phyloP scores from a whole-genome alignment of 768 basidiomycete genomes.

The Suillus cothurnatus region DNA sequence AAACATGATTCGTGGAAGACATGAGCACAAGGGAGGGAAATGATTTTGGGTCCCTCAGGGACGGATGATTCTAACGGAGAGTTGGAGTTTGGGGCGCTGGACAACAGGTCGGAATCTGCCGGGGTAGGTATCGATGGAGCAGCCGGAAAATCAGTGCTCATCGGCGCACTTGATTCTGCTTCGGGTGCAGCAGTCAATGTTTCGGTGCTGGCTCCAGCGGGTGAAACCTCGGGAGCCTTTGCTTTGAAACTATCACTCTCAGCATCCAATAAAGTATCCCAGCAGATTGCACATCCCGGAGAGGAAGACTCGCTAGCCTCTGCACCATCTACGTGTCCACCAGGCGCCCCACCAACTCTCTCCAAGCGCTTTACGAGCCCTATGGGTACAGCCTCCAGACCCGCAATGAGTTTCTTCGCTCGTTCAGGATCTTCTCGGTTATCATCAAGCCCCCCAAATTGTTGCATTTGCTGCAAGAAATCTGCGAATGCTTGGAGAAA shows the following conservation, averaged over 20 bases:
- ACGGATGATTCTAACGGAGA: conserved; percentile 11
- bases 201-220: background rate
- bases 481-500: conserved; percentile 28
- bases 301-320: conserved; percentile 36
- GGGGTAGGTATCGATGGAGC: conserved; percentile 7
- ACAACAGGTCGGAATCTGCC: conserved; percentile 14
- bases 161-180: conserved; percentile 13
- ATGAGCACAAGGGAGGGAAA: conserved; percentile 78
- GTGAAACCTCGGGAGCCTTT: conserved; percentile 14
- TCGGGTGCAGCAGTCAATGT: conserved; percentile 3
- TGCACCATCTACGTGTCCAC: conserved; percentile 31
- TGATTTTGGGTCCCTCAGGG: conserved; percentile 45
- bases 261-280: conserved; percentile 62
- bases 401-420: conserved; percentile 62
- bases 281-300: conserved; percentile 72
- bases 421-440: conserved; percentile 65
- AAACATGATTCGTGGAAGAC: conserved; percentile 81
- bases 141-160: conserved; percentile 23
- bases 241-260: conserved; percentile 39
- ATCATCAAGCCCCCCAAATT: conserved; percentile 31
- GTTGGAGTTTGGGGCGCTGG: conserved; percentile 12
- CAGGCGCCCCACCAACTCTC: conserved; percentile 43
- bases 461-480: conserved; percentile 28
- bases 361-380: conserved; percentile 70
- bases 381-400: conserved; percentile 64